Conservation (phyloP, 352 stramenopile species). For the Phytophthora litchii region DNA sequence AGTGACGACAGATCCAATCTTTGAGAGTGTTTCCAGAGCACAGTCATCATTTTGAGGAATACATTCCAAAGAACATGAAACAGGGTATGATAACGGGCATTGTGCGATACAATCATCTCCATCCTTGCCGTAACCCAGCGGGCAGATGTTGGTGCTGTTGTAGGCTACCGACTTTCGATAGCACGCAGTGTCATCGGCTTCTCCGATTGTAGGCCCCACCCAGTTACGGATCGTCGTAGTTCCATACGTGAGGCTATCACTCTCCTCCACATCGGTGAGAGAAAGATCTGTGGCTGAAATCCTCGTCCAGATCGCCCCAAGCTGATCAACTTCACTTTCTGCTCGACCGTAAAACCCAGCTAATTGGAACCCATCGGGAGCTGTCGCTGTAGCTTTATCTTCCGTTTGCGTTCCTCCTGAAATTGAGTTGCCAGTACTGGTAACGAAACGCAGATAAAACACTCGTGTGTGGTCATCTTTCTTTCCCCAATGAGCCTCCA, state of each 20-base stretch:
- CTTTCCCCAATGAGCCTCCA: slow-evolving; percentile 24
- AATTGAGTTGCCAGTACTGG: slow-evolving; percentile 1
- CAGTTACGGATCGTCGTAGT: slow-evolving; percentile 21
- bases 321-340: slow-evolving; percentile 6
- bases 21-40: slow-evolving; percentile 29
- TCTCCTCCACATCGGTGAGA: slow-evolving; percentile 3
- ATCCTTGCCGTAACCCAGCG: slow-evolving; percentile 15
- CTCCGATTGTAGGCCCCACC: slow-evolving; percentile 17
- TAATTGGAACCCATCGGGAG: slow-evolving; percentile 7
- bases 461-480: slow-evolving; percentile 6
- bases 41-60: slow-evolving; percentile 57
- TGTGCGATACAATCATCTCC: slow-evolving; percentile 18
- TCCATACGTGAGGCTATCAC: background rate
- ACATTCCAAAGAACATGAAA: slow-evolving; percentile 51
- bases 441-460: slow-evolving; percentile 15
- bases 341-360: slow-evolving; percentile 6
- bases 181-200: slow-evolving; percentile 18
- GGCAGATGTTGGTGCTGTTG: slow-evolving; percentile 4
- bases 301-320: slow-evolving; percentile 16
- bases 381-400: slow-evolving; percentile 1
- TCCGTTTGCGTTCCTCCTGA: slow-evolving; percentile 1
- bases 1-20: slow-evolving; percentile 33
- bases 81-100: slow-evolving; percentile 55
- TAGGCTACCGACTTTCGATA: slow-evolving; percentile 18
- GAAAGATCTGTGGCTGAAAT: slow-evolving; percentile 3